Base-by-base conservation (phyloP, 805 yeast species). In the Candida insectorum region DNA sequence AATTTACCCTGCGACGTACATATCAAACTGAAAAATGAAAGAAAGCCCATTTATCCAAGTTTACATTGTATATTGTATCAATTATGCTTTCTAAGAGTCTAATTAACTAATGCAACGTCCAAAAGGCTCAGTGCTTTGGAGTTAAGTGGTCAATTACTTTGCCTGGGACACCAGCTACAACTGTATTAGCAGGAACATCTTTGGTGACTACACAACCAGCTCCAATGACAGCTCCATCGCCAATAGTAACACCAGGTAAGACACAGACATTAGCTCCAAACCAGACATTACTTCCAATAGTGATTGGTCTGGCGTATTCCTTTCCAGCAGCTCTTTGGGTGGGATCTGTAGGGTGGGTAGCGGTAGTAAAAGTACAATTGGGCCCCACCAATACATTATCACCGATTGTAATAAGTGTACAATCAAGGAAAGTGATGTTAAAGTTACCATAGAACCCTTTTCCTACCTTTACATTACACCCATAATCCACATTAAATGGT, bases 251-350 rank as follows among this genome's bases (percentile, higher is more conserved):
- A 6, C 88, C 89, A 2, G 85, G 83, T 31, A 81, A 54, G 6
- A 83, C 66, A 1, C 62, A 59, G 11, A 60, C 75, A 25, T 66
- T 64, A 1, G 79, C 65, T 11, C 85, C 85, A 25, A 82, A 59
- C 91, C 89, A 82, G 6, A 79, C 84, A 40, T 74, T 71, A 50
- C 77, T 68, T 2, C 82, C 86, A 22, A 83, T 75, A 2, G 51
- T 60, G 19, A 83, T 69, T 5, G 83, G 81, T 23, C 54, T 47
- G 0, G 82, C 79, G 44, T 59, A 72, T 49, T 82, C 89, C 3
- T 59, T 56, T 2, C 69, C 75, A 2, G 47, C 51, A 18, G 45
- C 26, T 37, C 84, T 59, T 34, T 54, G 54, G 9, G 54, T 39
- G 0, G 77, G 71, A 34, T 76, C 80, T 5, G 71, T 48, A 1